Conservation (phyloP, 148 eudicot species). For the Bassia scoparia region DNA sequence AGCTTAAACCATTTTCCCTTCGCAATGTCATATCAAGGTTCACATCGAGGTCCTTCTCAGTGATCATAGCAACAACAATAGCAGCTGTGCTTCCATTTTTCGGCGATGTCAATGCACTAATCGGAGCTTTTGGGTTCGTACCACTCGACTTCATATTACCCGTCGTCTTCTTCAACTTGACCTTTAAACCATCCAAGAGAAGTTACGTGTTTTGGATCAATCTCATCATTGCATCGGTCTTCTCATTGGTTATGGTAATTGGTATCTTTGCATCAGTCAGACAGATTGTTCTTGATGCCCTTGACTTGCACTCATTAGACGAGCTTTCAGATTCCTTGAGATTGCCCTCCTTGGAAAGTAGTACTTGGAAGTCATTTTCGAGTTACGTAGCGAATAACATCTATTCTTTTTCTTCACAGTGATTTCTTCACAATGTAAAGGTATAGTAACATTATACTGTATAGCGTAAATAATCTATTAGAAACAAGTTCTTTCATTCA, state of each 20-base stretch:
- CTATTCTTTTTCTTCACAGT: neutral
- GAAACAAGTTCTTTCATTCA: conserved; percentile 1
- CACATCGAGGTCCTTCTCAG: conserved; percentile 49
- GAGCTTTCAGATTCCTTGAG: conserved; percentile 29
- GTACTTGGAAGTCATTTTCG: neutral
- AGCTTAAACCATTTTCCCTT: conserved; percentile 35
- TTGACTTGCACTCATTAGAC: conserved; percentile 48
- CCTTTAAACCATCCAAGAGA: conserved; percentile 59
- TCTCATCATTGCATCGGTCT: conserved; percentile 37
- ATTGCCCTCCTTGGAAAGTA: neutral
- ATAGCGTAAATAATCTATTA: neutral
- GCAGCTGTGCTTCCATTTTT: conserved; percentile 84
- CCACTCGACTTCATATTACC: conserved; percentile 80
- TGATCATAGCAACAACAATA: conserved; percentile 43
- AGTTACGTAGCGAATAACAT: neutral
- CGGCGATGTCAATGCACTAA: conserved; percentile 70
- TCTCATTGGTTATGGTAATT: conserved; percentile 38
- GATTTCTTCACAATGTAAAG: neutral
- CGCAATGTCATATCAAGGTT: conserved; percentile 58
- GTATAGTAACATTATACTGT: neutral
- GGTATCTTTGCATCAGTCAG: conserved; percentile 62
- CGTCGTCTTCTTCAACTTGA: conserved; percentile 60
- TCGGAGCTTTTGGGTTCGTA: conserved; percentile 69
- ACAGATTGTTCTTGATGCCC: conserved; percentile 67
- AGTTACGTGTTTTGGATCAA: conserved; percentile 52